Base-by-base conservation (phyloP, 345 rosid species). In the Hibiscus mutabilis region DNA sequence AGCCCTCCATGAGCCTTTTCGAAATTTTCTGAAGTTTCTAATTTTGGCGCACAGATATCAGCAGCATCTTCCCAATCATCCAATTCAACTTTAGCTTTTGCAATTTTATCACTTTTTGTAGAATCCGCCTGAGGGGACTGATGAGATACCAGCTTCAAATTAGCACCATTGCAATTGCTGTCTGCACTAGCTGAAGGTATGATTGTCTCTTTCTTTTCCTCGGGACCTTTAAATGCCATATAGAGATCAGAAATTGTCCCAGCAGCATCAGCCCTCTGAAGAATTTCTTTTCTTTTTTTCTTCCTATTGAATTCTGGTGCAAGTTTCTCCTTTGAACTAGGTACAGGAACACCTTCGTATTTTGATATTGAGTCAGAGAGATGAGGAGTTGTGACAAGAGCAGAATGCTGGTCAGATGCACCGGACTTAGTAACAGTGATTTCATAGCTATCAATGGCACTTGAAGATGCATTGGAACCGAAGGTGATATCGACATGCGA, bases 51-150 rank as follows among this genome's bases (percentile, higher is more conserved):
- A 22, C 27, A 25, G 2, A 25, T 25, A 25, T 89, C 99, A 11
- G 91, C 97, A 70, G 86, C 98, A 88, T 96, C 96, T 80, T 96
- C 97, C 98, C 98, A 96, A 81, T 96, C 93, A 81, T 92, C 98
- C 12, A 82, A 92, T 80, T 96, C 98, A 52, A 81, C 74, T 77
- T 89, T 92, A 75, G 73, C 74, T 57, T 76, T 80, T 61, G 75
- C 79, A 65, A 61, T 68, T 56, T 77, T 80, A 65, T 81, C 82
- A n/a, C 79, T 77, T n/a, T 68, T 69, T 5, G 3, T 40, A 55
- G 79, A 73, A 44, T 70, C 82, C 60, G 57, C 79, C 69, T 42
- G 77, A 55, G 55, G 65, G 31, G 72, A 72, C 70, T 81, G 84
- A 68, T 70, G 74, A 53, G 79, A 65, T 66, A 55, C 73, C 74